Evolutionary conservation across 306 rosid species (phyloP), one percentile per base, ranked within the genome.

Genomic region (Pterocarpus macrocarpus): DNA sequence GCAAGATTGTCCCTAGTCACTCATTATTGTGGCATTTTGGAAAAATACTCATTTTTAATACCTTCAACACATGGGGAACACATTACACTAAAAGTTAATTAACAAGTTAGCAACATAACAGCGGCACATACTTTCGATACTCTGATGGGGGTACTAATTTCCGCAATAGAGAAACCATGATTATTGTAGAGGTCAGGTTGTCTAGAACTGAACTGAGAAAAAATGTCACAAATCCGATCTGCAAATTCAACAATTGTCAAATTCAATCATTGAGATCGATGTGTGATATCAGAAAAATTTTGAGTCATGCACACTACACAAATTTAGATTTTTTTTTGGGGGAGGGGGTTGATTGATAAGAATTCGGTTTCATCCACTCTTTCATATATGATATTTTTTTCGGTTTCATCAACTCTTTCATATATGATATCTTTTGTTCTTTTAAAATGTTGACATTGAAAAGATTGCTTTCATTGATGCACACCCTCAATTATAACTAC

Each of bases 111-210:
- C 34, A 67, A 61, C 34, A 75, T 50, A 64, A 69, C 32, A 77
- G 44, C 43, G 15, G 44, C 7, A 78, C 92, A 53, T 93, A 93
- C 99, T 90, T 95, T 78, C 96, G 94, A 66, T 90, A 95, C 77
- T 95, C 99, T 43, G 98, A 90, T 30, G 91, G 97, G 83, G 98
- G 98, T 81, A 90, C 93, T 74, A 95, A 88, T 81, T 95, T 95
- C 81, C 94, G 88, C 87, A 95, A 86, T 67, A 95, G 82, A 79
- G 97, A 95, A 80, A 95, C 95, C 99, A 95, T 95, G 86, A 93
- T 85, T 68, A 95, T 95, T 69, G 99, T 95, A 50, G 99, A 90
- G 28, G 99, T 95, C 84, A 95, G 88, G 90, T 95, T 95, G 92
- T 95, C 97, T 11, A 95, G 91, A 82, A 93, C 68, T 35, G 99